These are phyloP conservation scores for Lolium rigidum DNA, from an alignment of 176 grass and related monocot species.

Conservation along the genomic window DNA sequence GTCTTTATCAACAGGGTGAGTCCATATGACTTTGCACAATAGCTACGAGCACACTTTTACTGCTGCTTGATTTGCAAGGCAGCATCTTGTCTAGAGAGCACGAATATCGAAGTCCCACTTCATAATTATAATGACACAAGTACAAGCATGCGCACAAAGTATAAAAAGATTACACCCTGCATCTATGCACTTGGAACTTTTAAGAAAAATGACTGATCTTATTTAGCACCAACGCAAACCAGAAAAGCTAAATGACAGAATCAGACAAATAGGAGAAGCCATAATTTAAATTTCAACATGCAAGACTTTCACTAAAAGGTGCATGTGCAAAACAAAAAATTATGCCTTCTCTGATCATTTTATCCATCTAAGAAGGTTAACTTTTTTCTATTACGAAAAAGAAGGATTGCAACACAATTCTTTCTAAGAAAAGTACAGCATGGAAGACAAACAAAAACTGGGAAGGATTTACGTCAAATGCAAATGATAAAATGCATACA, in stretches of 20 bases:
- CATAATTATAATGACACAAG: conserved; percentile 40
- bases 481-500: conserved; percentile 24
- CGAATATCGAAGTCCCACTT: conserved; percentile 23
- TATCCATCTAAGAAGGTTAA: not conserved
- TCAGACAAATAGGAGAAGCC: not conserved
- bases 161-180: conserved; percentile 28
- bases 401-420: not conserved
- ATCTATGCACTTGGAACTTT: conserved; percentile 20
- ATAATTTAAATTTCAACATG: conserved; percentile 16
- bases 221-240: conserved; percentile 31
- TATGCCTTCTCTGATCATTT: conserved; percentile 1
- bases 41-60: conserved; percentile 27
- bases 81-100: conserved; percentile 40
- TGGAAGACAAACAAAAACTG: not conserved
- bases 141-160: conserved; percentile 40
- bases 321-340: not conserved
- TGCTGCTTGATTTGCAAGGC: conserved; percentile 47
- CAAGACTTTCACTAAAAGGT: conserved; percentile 33
- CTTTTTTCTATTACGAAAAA: not conserved
- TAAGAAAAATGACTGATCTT: conserved; percentile 2
- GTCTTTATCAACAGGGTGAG: conserved; percentile 33
- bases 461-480: not conserved
- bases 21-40: conserved; percentile 32
- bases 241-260: not conserved
- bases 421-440: not conserved